Percentiles rank a stretch among this genome's conserved stretches.
Conservation (phyloP, 306 rosid genomes). For the Adenanthera pavonina region DNA sequence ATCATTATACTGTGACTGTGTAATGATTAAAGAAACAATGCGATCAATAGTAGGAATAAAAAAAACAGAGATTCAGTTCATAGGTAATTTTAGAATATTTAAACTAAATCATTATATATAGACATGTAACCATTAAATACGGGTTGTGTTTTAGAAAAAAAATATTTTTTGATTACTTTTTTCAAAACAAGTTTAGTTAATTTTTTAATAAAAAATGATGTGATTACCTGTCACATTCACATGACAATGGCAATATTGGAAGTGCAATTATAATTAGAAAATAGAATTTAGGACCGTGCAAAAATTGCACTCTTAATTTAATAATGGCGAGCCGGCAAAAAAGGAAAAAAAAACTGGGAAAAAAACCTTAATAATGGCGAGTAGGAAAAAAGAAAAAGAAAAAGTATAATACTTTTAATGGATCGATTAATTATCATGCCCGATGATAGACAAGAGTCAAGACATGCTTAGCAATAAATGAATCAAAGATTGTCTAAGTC, state of each 20-base stretch:
- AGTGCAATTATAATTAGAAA: neutral
- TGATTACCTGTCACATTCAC: neutral
- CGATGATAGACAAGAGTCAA: constrained; percentile 42
- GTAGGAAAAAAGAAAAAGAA: neutral
- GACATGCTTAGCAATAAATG: constrained; percentile 34
- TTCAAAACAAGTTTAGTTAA: too few species aligned
- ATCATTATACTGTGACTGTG: neutral
- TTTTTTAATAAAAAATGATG: too few species aligned
- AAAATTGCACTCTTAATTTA: neutral
- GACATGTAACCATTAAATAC: too few species aligned
- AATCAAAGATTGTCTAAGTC: constrained; percentile 1
- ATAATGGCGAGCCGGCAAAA: too few species aligned
- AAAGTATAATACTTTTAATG: neutral
- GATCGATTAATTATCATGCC: neutral
- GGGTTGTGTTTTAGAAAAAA: too few species aligned
- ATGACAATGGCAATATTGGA: neutral
- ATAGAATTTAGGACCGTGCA: neutral
- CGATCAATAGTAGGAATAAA: neutral
- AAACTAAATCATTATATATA: neutral
- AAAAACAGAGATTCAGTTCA: neutral
- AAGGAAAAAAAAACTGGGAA: neutral
- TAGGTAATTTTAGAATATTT: neutral
- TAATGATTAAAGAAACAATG: neutral
- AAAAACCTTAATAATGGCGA: neutral
- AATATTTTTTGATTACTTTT: too few species aligned